A percentile compares a stretch with the other conserved stretches of the same genome.
Evolutionary conservation across 768 basidiomycete species (phyloP).

Genomic region (Boletales sp.): DNA sequence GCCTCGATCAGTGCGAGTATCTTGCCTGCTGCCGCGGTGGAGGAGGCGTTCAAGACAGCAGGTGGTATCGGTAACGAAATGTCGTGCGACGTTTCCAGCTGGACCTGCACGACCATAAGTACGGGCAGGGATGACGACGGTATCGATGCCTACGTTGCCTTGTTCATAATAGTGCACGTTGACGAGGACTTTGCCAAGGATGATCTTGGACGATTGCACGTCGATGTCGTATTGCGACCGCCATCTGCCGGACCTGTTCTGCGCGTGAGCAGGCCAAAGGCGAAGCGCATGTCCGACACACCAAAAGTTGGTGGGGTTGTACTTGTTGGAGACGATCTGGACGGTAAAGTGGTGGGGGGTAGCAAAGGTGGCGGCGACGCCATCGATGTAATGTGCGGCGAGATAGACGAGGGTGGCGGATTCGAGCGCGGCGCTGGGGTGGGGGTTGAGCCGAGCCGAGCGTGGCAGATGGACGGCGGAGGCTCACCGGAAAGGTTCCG

Average conservation of each 20-base stretch:
- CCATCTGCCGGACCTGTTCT: conserved; percentile 88
- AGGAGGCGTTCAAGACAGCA: conserved; percentile 50
- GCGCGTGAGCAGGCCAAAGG: background rate
- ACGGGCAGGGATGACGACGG: background rate
- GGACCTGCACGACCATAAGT: conserved; percentile 55
- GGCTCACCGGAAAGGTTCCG: conserved; percentile 75
- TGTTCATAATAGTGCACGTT: conserved; percentile 98
- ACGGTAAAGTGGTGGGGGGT: conserved; percentile 53
- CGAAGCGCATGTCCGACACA: conserved; percentile 26
- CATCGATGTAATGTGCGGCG: conserved; percentile 77
- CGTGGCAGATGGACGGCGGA: background rate
- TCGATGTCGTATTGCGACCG: conserved; percentile 82
- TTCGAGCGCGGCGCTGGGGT: conserved; percentile 64
- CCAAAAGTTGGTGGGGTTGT: conserved; percentile 94
- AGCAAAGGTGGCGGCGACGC: conserved; percentile 72
- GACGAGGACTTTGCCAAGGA: conserved; percentile 71
- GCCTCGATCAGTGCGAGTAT: conserved; percentile 77
- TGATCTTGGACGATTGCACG: conserved; percentile 47
- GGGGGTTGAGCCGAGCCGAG: background rate
- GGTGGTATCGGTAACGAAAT: conserved; percentile 62
- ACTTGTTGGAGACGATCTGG: conserved; percentile 93
- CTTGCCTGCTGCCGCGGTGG: conserved; percentile 56
- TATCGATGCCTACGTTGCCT: conserved; percentile 65
- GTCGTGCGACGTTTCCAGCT: conserved; percentile 75
- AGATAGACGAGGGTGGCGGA: conserved; percentile 64